Percentiles rank a stretch among this genome's conserved stretches.
phyloP scores from a whole-genome alignment of 805 yeast genomes.

The Ogataea saltuana region DNA sequence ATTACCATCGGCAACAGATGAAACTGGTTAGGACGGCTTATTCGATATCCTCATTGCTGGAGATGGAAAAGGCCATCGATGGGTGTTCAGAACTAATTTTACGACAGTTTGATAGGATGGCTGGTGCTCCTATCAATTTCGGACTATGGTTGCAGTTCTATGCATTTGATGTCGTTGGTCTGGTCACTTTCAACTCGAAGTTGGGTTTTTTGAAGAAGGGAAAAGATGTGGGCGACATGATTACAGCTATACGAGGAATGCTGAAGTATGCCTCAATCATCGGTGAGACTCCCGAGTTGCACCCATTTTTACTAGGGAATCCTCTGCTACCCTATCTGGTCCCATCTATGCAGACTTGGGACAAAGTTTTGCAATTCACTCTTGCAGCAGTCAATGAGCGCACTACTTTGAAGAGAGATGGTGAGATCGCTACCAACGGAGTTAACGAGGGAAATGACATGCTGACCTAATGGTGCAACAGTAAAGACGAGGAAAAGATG shows the following conservation, averaged over 20 bases:
- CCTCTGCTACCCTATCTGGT: conserved; percentile 18
- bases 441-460: conserved; percentile 19
- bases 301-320: conserved; percentile 18
- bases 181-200: conserved; percentile 18
- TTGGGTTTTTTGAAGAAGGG: conserved; percentile 20
- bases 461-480: conserved; percentile 23
- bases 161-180: conserved; percentile 24
- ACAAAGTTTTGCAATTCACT: conserved; percentile 17
- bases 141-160: conserved; percentile 22
- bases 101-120: conserved; percentile 9
- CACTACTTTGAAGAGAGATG: conserved; percentile 18
- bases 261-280: conserved; percentile 15
- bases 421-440: conserved; percentile 20
- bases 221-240: conserved; percentile 20
- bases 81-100: conserved; percentile 16
- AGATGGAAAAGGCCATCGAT: conserved; percentile 21
- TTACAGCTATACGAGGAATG: conserved; percentile 18
- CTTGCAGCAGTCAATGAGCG: conserved; percentile 18
- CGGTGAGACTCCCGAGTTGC: conserved; percentile 22
- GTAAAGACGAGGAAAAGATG: conserved; percentile 20
- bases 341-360: conserved; percentile 24
- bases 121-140: conserved; percentile 12
- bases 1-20: conserved; percentile 20
- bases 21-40: conserved; percentile 20
- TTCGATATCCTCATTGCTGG: conserved; percentile 17